Evolutionary conservation across 2,329 filamentous ascomycete genomes (phyloP).

Genomic region (Fusarium sp.): DNA sequence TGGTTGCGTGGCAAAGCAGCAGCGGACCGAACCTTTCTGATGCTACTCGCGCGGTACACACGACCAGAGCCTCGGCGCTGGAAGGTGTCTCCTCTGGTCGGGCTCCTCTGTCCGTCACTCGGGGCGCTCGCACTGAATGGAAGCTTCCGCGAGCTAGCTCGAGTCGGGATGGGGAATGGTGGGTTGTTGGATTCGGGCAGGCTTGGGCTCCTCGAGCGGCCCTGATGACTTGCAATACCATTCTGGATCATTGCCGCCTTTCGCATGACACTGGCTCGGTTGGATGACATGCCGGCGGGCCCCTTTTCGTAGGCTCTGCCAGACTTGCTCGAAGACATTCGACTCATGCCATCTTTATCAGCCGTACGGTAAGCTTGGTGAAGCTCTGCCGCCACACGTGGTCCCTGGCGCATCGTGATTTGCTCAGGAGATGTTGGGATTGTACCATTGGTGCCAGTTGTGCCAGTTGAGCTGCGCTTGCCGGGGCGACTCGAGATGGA

Average conservation of each 20-base stretch:
- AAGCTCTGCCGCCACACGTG: conserved; percentile 52
- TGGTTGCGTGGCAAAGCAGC: conserved; percentile 72
- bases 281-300: conserved; percentile 49
- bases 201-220: conserved; percentile 73
- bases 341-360: conserved; percentile 44
- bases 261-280: conserved; percentile 73
- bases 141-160: conserved; percentile 85
- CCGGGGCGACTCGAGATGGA: conserved; percentile 49
- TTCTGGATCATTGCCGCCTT: conserved; percentile 84
- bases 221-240: conserved; percentile 76
- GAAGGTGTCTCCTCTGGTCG: conserved; percentile 71
- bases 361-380: conserved; percentile 57
- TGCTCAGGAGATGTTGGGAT: conserved; percentile 58
- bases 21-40: conserved; percentile 88
- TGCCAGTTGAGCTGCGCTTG: conserved; percentile 54
- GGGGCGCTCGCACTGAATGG: conserved; percentile 71
- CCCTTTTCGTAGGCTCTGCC: conserved; percentile 52
- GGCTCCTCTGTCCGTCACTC: conserved; percentile 81
- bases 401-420: conserved; percentile 42
- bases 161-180: conserved; percentile 90
- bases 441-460: conserved; percentile 44
- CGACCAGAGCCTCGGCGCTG: conserved; percentile 62
- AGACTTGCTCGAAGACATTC: conserved; percentile 43
- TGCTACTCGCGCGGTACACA: conserved; percentile 68
- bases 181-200: conserved; percentile 71